phyloP scores from a whole-genome alignment of 345 rosid species.

The Populus tremula region DNA sequence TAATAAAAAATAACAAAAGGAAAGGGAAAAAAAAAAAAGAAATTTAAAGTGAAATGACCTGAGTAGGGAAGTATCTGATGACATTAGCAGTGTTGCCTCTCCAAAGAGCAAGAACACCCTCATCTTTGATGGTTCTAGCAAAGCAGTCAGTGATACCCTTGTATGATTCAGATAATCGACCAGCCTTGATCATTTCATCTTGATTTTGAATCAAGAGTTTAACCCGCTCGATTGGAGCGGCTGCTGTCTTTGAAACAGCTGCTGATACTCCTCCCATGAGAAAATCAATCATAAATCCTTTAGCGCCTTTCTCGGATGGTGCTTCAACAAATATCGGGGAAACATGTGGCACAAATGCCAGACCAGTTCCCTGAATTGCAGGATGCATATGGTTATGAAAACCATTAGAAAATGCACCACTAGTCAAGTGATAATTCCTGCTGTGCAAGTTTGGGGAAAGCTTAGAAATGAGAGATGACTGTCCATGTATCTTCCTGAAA shows the following conservation, averaged over 20 bases:
- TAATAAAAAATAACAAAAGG: background rate
- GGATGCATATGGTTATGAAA: background rate
- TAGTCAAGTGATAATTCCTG: conserved; percentile 7
- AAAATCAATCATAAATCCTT: conserved; percentile 26
- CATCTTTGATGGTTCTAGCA: conserved; percentile 29
- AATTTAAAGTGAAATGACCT: conserved; percentile 8
- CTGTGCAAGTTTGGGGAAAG: conserved; percentile 36
- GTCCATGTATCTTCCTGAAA: conserved; percentile 50
- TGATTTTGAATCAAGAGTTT: conserved; percentile 35
- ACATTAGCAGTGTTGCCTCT: conserved; percentile 35
- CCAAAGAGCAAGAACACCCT: conserved; percentile 28
- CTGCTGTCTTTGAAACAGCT: conserved; percentile 31
- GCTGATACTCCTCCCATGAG: conserved; percentile 35
- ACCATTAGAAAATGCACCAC: background rate
- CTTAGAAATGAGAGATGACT: conserved; percentile 40
- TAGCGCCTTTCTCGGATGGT: conserved; percentile 30
- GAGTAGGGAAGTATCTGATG: conserved; percentile 36
- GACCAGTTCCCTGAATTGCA: conserved; percentile 4
- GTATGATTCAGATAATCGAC: conserved; percentile 28
- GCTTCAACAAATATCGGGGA: conserved; percentile 26
- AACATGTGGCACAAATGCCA: background rate
- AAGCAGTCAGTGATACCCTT: conserved; percentile 32
- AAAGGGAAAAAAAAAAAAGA: background rate
- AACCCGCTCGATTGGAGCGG: conserved; percentile 34
- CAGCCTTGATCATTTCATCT: conserved; percentile 34